Evolutionary conservation across 2,329 filamentous ascomycete genomes (phyloP).

Genomic region (Orbilia javanica): DNA sequence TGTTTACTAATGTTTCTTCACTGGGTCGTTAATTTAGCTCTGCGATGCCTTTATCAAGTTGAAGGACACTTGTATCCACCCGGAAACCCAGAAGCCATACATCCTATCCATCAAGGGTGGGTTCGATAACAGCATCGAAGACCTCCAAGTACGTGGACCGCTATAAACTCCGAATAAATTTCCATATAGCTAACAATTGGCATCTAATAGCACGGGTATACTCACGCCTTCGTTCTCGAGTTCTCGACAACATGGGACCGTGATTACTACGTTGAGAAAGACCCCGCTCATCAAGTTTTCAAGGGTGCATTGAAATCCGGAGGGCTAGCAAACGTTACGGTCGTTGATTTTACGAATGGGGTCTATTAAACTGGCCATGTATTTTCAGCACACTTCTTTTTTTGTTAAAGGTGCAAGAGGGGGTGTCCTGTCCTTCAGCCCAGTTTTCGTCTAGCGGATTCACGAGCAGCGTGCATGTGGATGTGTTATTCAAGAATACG

Average conservation of each 20-base stretch:
- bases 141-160: not conserved
- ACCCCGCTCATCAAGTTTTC: slow-evolving; percentile 66
- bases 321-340: slow-evolving; percentile 65
- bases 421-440: not conserved
- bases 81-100: slow-evolving; percentile 55
- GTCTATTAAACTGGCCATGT: slow-evolving; percentile 17
- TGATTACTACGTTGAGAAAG: slow-evolving; percentile 66
- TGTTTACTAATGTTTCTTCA: not conserved
- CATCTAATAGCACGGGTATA: slow-evolving; percentile 64
- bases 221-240: slow-evolving; percentile 66
- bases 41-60: slow-evolving; percentile 51
- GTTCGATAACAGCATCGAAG: slow-evolving; percentile 54
- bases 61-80: slow-evolving; percentile 51
- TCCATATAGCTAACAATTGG: not conserved
- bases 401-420: not conserved
- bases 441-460: not conserved
- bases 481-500: not conserved
- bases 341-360: slow-evolving; percentile 65
- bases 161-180: not conserved
- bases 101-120: slow-evolving; percentile 58
- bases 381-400: not conserved
- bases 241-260: slow-evolving; percentile 66
- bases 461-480: not conserved
- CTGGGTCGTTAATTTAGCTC: slow-evolving; percentile 8
- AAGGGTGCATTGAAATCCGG: slow-evolving; percentile 62